Percentiles rank a stretch among this genome's conserved stretches.
Conservation (phyloP, 192 early-diverging fungal species). For the Oehlia diaphana region DNA sequence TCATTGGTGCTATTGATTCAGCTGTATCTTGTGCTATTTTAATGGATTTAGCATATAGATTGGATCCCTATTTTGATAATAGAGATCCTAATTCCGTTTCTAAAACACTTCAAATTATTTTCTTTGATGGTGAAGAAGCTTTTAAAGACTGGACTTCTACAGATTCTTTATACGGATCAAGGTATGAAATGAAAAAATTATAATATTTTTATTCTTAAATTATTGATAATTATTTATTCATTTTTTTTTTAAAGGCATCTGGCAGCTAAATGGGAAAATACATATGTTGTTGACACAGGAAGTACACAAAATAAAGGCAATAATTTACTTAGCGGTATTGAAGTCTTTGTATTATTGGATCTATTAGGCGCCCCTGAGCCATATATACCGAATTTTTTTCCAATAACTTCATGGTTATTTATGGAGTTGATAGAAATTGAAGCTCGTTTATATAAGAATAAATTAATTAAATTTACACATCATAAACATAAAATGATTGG, state of each 20-base stretch:
- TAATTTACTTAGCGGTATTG: slow-evolving; percentile 66
- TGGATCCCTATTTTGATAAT: slow-evolving; percentile 62
- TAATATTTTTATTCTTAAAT: slow-evolving; percentile 1
- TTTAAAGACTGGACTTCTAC: slow-evolving; percentile 69
- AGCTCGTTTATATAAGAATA: slow-evolving; percentile 50
- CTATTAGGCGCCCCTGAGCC: slow-evolving; percentile 69
- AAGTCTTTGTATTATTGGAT: slow-evolving; percentile 86
- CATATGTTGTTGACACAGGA: slow-evolving; percentile 31
- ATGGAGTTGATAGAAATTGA: slow-evolving; percentile 71
- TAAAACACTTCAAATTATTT: slow-evolving; percentile 84
- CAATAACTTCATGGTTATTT: slow-evolving; percentile 68
- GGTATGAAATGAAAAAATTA: slow-evolving; percentile 34
- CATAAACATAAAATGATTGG: slow-evolving; percentile 27
- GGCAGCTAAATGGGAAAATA: slow-evolving; percentile 74
- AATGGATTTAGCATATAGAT: slow-evolving; percentile 74
- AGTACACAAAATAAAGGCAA: slow-evolving; percentile 35
- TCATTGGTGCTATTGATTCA: slow-evolving; percentile 90
- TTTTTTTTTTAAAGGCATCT: slow-evolving; percentile 57
- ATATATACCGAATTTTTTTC: slow-evolving; percentile 60
- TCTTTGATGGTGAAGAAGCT: slow-evolving; percentile 98
- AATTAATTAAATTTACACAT: not conserved
- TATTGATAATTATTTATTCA: not conserved
- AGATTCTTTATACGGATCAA: slow-evolving; percentile 91
- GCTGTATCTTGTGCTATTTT: slow-evolving; percentile 90
- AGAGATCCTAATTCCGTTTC: slow-evolving; percentile 33